Conservation (phyloP, 2,329 filamentous ascomycete genomes). For the Botrytis byssoidea region DNA sequence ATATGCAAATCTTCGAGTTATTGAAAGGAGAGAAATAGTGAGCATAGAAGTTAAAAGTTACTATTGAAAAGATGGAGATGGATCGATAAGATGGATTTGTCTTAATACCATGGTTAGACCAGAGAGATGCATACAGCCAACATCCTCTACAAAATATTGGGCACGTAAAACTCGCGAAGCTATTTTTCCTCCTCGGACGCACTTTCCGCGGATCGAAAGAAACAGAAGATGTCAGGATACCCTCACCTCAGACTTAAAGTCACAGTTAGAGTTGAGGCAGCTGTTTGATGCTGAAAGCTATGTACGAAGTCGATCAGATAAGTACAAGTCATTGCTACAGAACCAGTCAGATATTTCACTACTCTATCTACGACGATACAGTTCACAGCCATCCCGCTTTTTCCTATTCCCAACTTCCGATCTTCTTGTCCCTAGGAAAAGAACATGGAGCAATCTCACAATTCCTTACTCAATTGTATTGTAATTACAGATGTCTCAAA, state of each 20-base stretch:
- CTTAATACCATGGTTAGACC: background rate
- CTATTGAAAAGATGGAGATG: background rate
- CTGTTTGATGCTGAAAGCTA: background rate
- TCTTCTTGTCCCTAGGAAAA: accelerated
- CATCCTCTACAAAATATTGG: accelerated
- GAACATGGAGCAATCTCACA: background rate
- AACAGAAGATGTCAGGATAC: background rate
- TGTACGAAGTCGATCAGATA: background rate
- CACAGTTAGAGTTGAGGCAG: background rate
- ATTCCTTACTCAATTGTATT: background rate
- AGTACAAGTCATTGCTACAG: background rate
- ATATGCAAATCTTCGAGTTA: accelerated
- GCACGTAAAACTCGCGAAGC: background rate
- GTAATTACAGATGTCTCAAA: accelerated
- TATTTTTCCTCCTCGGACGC: background rate
- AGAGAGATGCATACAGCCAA: background rate
- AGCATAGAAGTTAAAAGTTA: background rate
- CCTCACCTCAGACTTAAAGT: background rate
- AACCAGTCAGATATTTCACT: background rate
- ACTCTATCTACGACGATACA: background rate
- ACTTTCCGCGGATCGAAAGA: background rate
- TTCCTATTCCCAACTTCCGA: background rate
- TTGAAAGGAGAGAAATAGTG: background rate
- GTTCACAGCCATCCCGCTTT: accelerated
- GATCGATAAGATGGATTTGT: background rate